Conservation (phyloP, 139 green algal genomes). For the Chlorella sp. region DNA sequence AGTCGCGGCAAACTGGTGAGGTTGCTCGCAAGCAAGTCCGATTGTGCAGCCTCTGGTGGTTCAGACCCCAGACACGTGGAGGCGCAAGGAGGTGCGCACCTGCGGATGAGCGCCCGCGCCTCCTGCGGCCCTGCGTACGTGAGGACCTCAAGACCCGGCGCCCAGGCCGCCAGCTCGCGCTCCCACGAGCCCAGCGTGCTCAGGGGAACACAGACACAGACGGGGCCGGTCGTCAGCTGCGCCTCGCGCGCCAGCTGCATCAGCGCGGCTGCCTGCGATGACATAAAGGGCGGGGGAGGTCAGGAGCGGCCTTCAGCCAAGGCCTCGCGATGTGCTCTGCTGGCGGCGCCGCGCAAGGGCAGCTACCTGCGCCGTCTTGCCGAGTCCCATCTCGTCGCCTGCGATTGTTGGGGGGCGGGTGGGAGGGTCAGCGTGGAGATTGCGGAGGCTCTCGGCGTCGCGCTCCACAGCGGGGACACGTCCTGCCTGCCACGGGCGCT, state of each 20-base stretch:
- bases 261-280: background rate
- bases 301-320: background rate
- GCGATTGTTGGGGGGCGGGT: too few species aligned
- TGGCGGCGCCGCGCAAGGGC: slow-evolving; percentile 15
- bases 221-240: slow-evolving; percentile 37
- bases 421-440: too few species aligned
- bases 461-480: too few species aligned
- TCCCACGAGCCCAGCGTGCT: slow-evolving; percentile 80
- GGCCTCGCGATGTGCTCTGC: background rate
- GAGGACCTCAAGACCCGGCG: slow-evolving; percentile 77
- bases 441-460: too few species aligned
- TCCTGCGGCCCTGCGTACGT: slow-evolving; percentile 39
- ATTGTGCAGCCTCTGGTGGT: background rate
- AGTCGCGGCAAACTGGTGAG: background rate
- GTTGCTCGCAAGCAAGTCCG: background rate
- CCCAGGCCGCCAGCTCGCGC: slow-evolving; percentile 74
- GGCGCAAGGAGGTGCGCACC: background rate
- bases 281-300: background rate
- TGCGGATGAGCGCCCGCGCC: slow-evolving; percentile 29
- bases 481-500: too few species aligned
- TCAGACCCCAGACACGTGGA: too few species aligned
- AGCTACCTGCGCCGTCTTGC: slow-evolving; percentile 61
- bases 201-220: slow-evolving; percentile 80
- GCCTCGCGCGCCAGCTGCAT: slow-evolving; percentile 5
- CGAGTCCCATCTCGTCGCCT: slow-evolving; percentile 79